Conservation (phyloP, 116 monocot species). For the Zostera marina region DNA sequence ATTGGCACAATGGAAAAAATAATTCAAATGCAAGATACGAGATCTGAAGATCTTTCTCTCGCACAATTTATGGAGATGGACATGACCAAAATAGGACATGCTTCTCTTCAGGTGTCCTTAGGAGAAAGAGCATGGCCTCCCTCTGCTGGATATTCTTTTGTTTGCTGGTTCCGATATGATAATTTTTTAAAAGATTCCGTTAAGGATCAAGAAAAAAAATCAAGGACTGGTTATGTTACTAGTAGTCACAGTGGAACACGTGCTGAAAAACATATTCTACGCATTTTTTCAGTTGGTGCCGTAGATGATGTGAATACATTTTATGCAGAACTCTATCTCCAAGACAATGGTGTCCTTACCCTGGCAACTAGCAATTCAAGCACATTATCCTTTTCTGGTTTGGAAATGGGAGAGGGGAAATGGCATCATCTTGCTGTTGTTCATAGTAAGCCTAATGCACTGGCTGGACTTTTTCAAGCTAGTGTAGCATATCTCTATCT, state of each 20-base stretch:
- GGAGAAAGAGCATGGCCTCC: conserved; percentile 99
- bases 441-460: conserved; percentile 97
- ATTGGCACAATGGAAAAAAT: conserved; percentile 87
- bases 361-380: conserved; percentile 82
- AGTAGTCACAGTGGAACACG: background rate
- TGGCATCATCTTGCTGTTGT: conserved; percentile 99
- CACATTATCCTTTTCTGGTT: conserved; percentile 62
- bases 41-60: conserved; percentile 45
- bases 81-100: conserved; percentile 83
- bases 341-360: conserved; percentile 73
- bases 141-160: conserved; percentile 97
- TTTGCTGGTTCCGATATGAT: conserved; percentile 89
- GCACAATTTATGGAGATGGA: conserved; percentile 96
- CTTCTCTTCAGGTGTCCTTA: conserved; percentile 86
- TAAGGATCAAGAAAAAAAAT: conserved; percentile 42
- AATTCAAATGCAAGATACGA: conserved; percentile 59
- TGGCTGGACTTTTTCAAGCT: conserved; percentile 94
- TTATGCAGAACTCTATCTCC: conserved; percentile 75
- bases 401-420: conserved; percentile 82
- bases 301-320: conserved; percentile 58
- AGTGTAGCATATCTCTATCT: conserved; percentile 86
- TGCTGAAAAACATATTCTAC: conserved; percentile 39
- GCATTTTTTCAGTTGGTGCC: conserved; percentile 83
- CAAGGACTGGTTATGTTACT: conserved; percentile 17
- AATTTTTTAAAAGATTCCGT: conserved; percentile 39